phyloP scores from a whole-genome alignment of 331 rosid species.

The Saraca asoca region DNA sequence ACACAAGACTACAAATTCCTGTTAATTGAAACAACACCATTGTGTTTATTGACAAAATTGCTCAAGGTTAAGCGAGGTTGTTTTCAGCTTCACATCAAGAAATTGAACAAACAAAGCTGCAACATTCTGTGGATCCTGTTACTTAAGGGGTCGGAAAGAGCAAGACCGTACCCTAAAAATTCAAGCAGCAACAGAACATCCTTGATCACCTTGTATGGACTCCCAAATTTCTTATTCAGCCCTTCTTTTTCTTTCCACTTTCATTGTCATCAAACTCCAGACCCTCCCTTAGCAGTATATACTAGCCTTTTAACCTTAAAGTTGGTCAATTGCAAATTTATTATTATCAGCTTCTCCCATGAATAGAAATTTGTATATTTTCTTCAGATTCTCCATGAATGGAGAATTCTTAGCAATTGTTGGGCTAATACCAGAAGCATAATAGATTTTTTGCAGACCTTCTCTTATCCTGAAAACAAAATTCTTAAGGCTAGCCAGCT shows the following conservation, averaged over 20 bases:
- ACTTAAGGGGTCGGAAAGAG: conserved; percentile 82
- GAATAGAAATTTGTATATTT: conserved; percentile 69
- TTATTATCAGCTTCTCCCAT: conserved; percentile 93
- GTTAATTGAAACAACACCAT: too few relatives aligned
- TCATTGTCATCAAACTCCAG: conserved; percentile 73
- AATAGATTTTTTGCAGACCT: conserved; percentile 76
- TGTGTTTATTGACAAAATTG: too few relatives aligned
- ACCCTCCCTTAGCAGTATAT: conserved; percentile 87
- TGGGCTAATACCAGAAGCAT: conserved; percentile 82
- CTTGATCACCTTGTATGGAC: conserved; percentile 82
- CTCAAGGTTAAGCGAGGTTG: too few relatives aligned
- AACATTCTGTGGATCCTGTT: conserved; percentile 89
- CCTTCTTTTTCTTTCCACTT: conserved; percentile 62
- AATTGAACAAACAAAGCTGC: conserved; percentile 43
- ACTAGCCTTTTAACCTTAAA: conserved; percentile 77
- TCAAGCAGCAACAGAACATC: conserved; percentile 79
- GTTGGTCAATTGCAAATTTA: conserved; percentile 80
- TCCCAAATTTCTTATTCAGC: conserved; percentile 68
- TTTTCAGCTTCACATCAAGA: too few relatives aligned
- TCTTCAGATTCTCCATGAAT: conserved; percentile 81
- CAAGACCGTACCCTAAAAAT: conserved; percentile 92
- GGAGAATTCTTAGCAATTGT: conserved; percentile 87
- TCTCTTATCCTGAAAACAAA: conserved; percentile 90
- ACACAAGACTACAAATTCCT: too few relatives aligned
- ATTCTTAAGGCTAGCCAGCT: conserved; percentile 84